A percentile compares a stretch with the other conserved stretches of the same genome.
Conservation (phyloP, 257 asterid species). For the Gentiana dahurica region DNA sequence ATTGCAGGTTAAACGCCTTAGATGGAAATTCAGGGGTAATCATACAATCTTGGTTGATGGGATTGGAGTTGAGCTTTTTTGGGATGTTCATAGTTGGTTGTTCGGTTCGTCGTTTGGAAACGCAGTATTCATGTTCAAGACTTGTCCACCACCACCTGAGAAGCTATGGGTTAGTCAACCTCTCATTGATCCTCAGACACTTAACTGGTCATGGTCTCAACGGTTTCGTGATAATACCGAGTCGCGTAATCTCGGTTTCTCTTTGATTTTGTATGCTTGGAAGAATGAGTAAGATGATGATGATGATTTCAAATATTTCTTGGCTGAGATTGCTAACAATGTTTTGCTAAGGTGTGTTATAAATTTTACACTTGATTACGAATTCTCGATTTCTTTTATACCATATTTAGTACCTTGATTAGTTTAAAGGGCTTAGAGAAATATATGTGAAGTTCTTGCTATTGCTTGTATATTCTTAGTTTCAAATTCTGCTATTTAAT, state of each 20-base stretch:
- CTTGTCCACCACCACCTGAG: slow-evolving; percentile 25
- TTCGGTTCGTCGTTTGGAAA: slow-evolving; percentile 21
- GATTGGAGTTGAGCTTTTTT: slow-evolving; percentile 27
- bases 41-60: slow-evolving; percentile 37
- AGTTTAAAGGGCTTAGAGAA: slow-evolving; percentile 9
- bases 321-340: slow-evolving; percentile 20
- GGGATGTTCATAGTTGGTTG: slow-evolving; percentile 46
- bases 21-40: slow-evolving; percentile 43
- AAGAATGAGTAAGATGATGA: slow-evolving; percentile 22
- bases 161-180: slow-evolving; percentile 38
- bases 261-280: slow-evolving; percentile 37
- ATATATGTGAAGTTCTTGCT: slow-evolving; percentile 5
- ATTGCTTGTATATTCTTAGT: slow-evolving; percentile 18
- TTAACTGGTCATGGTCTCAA: slow-evolving; percentile 33
- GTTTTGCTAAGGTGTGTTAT: slow-evolving; percentile 19
- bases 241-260: slow-evolving; percentile 28
- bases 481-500: slow-evolving; percentile 8
- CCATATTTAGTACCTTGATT: slow-evolving; percentile 10
- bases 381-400: slow-evolving; percentile 11
- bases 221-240: slow-evolving; percentile 23
- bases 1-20: slow-evolving; percentile 36
- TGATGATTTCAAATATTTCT: slow-evolving; percentile 16
- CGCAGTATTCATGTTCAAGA: slow-evolving; percentile 43
- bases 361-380: slow-evolving; percentile 15
- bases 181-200: slow-evolving; percentile 21